Evolutionary conservation across 2,329 filamentous ascomycete species (phyloP), one percentile per base, ranked within the genome.

Genomic region (Aspergillus felis): DNA sequence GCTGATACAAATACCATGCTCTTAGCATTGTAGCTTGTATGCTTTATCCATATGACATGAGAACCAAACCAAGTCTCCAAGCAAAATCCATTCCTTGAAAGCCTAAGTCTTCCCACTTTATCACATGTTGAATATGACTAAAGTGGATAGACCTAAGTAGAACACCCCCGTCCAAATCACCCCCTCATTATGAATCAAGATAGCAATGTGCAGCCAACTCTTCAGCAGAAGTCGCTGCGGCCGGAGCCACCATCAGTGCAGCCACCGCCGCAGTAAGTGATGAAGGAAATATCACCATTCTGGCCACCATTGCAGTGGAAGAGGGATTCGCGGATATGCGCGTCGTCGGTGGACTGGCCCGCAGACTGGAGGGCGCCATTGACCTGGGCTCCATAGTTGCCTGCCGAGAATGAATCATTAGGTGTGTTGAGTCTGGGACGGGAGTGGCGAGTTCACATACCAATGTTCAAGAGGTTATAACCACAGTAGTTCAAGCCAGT

Each of bases 401-500:
- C 56, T 57, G 48, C 9, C 4, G 9, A 3, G 12, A 32, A 8
- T 2, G 20, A n/a, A n/a, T 50, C 32, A n/a, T 38, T 50, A 49
- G 29, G 14, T 25, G 50, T 5, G 1, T 38, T 9, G 4, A 9
- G 22, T 22, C 24, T 12, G 9, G 9, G 32, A 20, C 1, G 8
- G 41, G 41, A 17, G 41, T 17, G 41, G 8, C n/a, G 22, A 1
- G 41, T 44, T 54, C 1, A 22, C 56, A 27, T 55, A 57, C 56
- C 56, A 22, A 55, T 57, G 17, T 48, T 48, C 7, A 57, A 20
- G n/a, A 57, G 52, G 38, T 57, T 57, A 10, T 51, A 57, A 22
- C 56, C 56, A 22, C 52, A 57, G 25, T 57, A 57, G 22, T 57
- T 57, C 17, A 57, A 52, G 3, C 52, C 52, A 12, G 52, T 57